Percentiles rank a stretch among this genome's conserved stretches.
phyloP scores from a whole-genome alignment of 2,329 filamentous ascomycete species.

The Myriosclerotinia curreyana region DNA sequence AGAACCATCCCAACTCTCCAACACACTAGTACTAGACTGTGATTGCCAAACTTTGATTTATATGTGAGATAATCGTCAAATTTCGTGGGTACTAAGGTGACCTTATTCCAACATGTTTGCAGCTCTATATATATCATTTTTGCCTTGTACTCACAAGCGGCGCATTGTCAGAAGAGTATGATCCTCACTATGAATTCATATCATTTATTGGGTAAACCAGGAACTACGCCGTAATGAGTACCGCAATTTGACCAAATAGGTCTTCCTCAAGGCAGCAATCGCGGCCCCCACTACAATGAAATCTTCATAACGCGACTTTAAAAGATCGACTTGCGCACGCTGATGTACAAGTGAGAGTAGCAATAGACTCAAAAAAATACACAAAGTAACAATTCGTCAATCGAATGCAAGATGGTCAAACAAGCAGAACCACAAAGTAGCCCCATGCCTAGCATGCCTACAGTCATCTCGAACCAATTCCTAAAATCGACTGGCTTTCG shows the following conservation, averaged over 20 bases:
- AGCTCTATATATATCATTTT: neutral
- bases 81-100: neutral
- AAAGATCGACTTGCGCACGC: neutral
- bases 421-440: constrained; percentile 15
- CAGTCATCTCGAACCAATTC: neutral
- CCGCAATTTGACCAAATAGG: constrained; percentile 4
- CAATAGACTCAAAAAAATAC: neutral
- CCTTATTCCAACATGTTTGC: neutral
- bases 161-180: neutral
- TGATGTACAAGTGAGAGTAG: neutral
- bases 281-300: neutral
- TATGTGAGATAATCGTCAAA: neutral
- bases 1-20: too few relatives aligned
- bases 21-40: neutral
- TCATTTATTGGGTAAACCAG: neutral
- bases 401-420: constrained; percentile 12
- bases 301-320: neutral
- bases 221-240: neutral
- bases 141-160: constrained; percentile 4
- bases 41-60: neutral
- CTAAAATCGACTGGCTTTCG: constrained; percentile 14
- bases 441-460: constrained; percentile 15
- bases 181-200: neutral
- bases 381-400: neutral
- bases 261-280: constrained; percentile 2